Conservation (phyloP, 83 land plant genomes). For the Thuja plicata region DNA sequence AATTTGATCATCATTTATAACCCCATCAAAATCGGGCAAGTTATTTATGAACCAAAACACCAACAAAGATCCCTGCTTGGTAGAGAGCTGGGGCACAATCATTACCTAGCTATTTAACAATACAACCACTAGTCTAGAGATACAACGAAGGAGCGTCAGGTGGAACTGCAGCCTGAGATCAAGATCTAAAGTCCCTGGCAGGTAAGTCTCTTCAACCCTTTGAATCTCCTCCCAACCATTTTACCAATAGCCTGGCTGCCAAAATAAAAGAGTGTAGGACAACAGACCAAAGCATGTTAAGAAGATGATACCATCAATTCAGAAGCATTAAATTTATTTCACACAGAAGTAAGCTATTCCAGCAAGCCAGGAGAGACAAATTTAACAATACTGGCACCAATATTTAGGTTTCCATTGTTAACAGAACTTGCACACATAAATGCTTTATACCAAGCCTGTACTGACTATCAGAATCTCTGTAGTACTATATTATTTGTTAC, state of each 20-base stretch:
- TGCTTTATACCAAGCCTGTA: background rate
- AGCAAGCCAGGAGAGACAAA: background rate
- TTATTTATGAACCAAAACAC: background rate
- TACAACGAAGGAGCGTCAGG: background rate
- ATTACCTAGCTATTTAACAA: constrained; percentile 4
- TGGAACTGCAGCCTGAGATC: background rate
- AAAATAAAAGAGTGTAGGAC: background rate
- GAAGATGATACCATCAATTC: background rate
- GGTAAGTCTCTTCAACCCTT: background rate
- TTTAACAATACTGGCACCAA: background rate
- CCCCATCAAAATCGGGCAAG: background rate
- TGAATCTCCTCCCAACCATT: background rate
- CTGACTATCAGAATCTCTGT: background rate
- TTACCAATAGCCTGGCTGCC: background rate
- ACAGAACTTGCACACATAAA: background rate
- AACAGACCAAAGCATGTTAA: background rate
- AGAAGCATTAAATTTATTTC: background rate
- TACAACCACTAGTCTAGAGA: background rate
- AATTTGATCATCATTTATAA: background rate
- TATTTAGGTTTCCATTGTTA: background rate
- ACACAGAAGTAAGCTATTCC: background rate
- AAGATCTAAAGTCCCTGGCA: background rate
- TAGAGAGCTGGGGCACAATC: background rate
- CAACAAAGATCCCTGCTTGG: background rate
- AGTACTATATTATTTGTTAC: background rate